Conservation (phyloP, 2,329 filamentous ascomycete species). For the Zelopaecilomyces penicillatus region DNA sequence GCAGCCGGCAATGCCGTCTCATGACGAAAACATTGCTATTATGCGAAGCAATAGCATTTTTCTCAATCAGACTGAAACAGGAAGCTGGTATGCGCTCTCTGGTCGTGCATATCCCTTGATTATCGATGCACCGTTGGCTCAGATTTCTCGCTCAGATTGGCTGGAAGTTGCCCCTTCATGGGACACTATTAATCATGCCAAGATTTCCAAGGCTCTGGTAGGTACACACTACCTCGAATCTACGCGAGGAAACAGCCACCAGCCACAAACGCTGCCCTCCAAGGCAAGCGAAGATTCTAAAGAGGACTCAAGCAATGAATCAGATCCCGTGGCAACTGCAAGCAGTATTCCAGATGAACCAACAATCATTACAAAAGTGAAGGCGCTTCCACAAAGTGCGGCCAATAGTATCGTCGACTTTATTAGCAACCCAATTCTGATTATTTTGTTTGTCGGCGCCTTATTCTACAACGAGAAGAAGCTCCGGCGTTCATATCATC, state of each 20-base stretch:
- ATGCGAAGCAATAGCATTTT: slow-evolving; percentile 62
- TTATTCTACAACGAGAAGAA: slow-evolving; percentile 39
- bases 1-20: slow-evolving; percentile 63
- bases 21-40: slow-evolving; percentile 40
- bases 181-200: slow-evolving; percentile 32
- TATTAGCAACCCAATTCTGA: slow-evolving; percentile 45
- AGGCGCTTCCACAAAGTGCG: slow-evolving; percentile 41
- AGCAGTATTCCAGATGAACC: slow-evolving; percentile 25
- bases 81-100: slow-evolving; percentile 91
- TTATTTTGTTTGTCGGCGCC: slow-evolving; percentile 35
- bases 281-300: slow-evolving; percentile 20
- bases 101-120: slow-evolving; percentile 80
- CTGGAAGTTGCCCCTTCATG: slow-evolving; percentile 33
- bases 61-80: slow-evolving; percentile 76
- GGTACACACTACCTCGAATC: slow-evolving; percentile 61
- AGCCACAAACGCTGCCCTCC: slow-evolving; percentile 30
- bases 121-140: slow-evolving; percentile 51
- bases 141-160: slow-evolving; percentile 38
- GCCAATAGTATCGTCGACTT: slow-evolving; percentile 45
- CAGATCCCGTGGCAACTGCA: slow-evolving; percentile 18
- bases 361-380: slow-evolving; percentile 42
- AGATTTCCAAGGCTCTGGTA: slow-evolving; percentile 54
- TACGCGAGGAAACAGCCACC: slow-evolving; percentile 21
- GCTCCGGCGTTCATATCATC: slow-evolving; percentile 30
- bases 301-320: slow-evolving; percentile 26